Base-by-base conservation (phyloP, 805 yeast species). In the Komagataella phaffii region DNA sequence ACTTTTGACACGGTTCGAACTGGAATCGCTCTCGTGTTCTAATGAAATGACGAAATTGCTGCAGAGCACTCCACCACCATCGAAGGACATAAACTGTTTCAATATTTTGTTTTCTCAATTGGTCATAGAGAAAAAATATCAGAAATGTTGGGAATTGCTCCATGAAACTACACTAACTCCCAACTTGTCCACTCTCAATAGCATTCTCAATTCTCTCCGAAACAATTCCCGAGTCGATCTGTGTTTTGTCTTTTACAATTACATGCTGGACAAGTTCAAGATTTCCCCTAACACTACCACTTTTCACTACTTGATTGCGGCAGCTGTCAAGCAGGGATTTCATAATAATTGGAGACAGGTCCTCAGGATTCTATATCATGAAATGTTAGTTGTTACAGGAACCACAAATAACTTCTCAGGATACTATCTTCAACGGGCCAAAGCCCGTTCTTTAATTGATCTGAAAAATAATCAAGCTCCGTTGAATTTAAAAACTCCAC, bases 201-300 rank as follows among this genome's bases (percentile, higher is more conserved):
- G 56, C 7, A 64, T 70, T 50, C 48, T 72, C 24, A 56, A 60
- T 6, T 48, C 49, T 5, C 65, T 71, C 49, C 59, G 70, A 1
- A 54, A 60, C 3, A 51, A 53, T 3, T 73, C 70, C 17, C 59
- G 71, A 51, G 55, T 69, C 2, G 75, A 72, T 55, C 52, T 71
- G 44, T 57, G 66, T 0, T 44, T 68, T 7, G 59, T 67, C 19
- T 60, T 64, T 1, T 57, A 66, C 30, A 66, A 69, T 49, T 63
- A 67, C 2, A 68, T 68, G 47, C 50, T 52, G 2, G 45, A 55
- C 7, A 54, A 56, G 24, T 64, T 58, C 45, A 52, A 56, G 8
- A 56, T 71, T 3, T 49, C 49, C 17, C 71, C 75, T 3, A 59
- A 66, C 48, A 50, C 54, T 7, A 62, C 61, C 1, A 58, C 64